Percentiles rank a stretch among this genome's conserved stretches.
Evolutionary conservation across 768 basidiomycete genomes (phyloP).

Genomic region (Galerina sulciceps): DNA sequence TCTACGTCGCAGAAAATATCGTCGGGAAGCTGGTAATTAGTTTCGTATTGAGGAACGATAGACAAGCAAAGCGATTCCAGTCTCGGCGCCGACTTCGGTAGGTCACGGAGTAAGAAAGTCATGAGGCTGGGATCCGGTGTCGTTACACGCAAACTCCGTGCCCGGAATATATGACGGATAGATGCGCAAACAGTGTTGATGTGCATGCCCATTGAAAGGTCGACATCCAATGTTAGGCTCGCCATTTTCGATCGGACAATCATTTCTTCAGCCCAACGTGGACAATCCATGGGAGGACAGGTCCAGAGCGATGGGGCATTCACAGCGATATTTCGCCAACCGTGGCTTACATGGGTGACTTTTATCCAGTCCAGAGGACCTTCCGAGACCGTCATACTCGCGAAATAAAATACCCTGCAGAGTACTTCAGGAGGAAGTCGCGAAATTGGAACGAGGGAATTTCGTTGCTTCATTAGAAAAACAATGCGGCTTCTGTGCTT

Average conservation of each 20-base stretch:
- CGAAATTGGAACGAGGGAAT: conserved; percentile 1
- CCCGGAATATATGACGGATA: neutral
- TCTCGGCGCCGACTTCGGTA: conserved; percentile 6
- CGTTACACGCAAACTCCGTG: neutral
- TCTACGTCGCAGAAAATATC: neutral
- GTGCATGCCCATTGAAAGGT: neutral
- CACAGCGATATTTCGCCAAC: conserved; percentile 6
- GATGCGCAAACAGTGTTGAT: neutral
- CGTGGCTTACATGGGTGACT: conserved; percentile 4
- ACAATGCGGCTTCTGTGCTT: neutral
- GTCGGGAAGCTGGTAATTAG: neutral
- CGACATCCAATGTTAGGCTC: neutral
- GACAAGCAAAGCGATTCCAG: neutral
- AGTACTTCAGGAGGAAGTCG: conserved; percentile 12
- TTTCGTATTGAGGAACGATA: neutral
- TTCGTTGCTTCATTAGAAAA: conserved; percentile 1
- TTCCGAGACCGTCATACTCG: neutral
- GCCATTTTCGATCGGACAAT: conserved; percentile 10
- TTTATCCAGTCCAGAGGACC: neutral
- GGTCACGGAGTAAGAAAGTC: neutral
- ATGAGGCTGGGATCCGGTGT: neutral
- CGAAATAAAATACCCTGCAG: conserved; percentile 1
- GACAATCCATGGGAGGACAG: neutral
- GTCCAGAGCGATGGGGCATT: conserved; percentile 10
- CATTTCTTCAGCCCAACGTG: conserved; percentile 2